These are phyloP conservation scores for Coemansia sp. DNA, from an alignment of 192 early-diverging fungal genomes.

Conservation along the genomic window DNA sequence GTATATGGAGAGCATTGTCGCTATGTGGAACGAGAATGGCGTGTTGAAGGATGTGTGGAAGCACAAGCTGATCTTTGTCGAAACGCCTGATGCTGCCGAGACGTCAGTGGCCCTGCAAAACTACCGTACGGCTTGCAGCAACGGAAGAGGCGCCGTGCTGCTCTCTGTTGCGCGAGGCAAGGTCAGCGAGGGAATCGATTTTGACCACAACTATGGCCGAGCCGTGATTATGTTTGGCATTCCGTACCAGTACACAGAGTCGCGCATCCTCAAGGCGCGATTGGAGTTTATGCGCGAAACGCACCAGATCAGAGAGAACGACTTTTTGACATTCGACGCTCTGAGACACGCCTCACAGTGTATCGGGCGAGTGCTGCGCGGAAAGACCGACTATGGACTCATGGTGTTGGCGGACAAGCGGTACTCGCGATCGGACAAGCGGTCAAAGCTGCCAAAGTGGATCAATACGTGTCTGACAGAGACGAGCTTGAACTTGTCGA, in stretches of 20 bases:
- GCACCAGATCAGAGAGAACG: slow-evolving; percentile 93
- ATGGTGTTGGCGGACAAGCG: slow-evolving; percentile 99
- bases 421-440: slow-evolving; percentile 92
- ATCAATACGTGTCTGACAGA: slow-evolving; percentile 88
- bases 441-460: slow-evolving; percentile 96
- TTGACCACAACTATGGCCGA: slow-evolving; percentile 99
- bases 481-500: slow-evolving; percentile 85
- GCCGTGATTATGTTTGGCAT: slow-evolving; percentile 99
- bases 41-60: slow-evolving; percentile 93
- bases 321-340: slow-evolving; percentile 99
- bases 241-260: slow-evolving; percentile 99
- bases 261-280: slow-evolving; percentile 89
- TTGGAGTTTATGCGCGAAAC: slow-evolving; percentile 94
- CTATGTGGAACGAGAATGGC: slow-evolving; percentile 98
- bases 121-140: slow-evolving; percentile 92
- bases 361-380: slow-evolving; percentile 93
- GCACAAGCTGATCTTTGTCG: slow-evolving; percentile 98
- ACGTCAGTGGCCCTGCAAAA: slow-evolving; percentile 94
- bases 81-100: slow-evolving; percentile 98
- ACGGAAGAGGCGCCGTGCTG: slow-evolving; percentile 96
- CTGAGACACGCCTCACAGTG: slow-evolving; percentile 99
- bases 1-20: slow-evolving; percentile 98
- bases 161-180: slow-evolving; percentile 98
- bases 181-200: slow-evolving; percentile 99
- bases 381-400: slow-evolving; percentile 97